Evolutionary conservation across 805 yeast genomes (phyloP), one percentile per base, ranked within the genome.

Genomic region (Ogataea chonburiensis): DNA sequence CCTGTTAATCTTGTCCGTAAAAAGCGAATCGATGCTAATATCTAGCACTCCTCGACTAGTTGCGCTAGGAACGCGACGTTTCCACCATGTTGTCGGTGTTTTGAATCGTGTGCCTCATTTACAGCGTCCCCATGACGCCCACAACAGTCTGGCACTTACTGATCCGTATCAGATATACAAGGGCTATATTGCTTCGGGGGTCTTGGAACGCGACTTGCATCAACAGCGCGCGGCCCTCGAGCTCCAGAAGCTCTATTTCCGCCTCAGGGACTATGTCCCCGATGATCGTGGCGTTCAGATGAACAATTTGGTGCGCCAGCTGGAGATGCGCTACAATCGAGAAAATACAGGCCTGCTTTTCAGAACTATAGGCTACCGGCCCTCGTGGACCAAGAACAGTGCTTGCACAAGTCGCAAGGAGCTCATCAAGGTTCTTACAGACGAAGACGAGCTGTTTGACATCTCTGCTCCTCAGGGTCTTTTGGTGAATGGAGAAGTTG

Each of bases 391-490:
- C 29, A 40, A 33, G 3, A 40, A 47, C 5, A 25, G 40, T 20
- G 31, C 38, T 17, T 22, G 36, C 13, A 36, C 42, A 16, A 37
- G 46, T 24, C 39, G 47, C 13, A 61, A 51, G 8, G 75, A 74
- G 27, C 49, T 82, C 28, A 64, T 82, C 15, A 59, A 60, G 40
- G 67, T 68, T 7, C 51, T 82, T 15, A 66, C 76, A 0, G 82
- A 79, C 50, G 85, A 80, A 45, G 84, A 79, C 40, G 82, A 77
- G 45, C 52, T 80, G 20, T 49, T 58, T 4, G 64, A 72, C 36
- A 64, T 77, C 37, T 66, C 72, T 1, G 67, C 84, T 0, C 88
- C 88, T 0, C 81, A 73, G 38, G 89, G 89, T 0, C 58, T 82
- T 5, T 53, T 79, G 29, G 55, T 79, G 5, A 77, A 75, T 56